Base-by-base conservation (phyloP, 306 rosid species). In the Vigna hirtella region DNA sequence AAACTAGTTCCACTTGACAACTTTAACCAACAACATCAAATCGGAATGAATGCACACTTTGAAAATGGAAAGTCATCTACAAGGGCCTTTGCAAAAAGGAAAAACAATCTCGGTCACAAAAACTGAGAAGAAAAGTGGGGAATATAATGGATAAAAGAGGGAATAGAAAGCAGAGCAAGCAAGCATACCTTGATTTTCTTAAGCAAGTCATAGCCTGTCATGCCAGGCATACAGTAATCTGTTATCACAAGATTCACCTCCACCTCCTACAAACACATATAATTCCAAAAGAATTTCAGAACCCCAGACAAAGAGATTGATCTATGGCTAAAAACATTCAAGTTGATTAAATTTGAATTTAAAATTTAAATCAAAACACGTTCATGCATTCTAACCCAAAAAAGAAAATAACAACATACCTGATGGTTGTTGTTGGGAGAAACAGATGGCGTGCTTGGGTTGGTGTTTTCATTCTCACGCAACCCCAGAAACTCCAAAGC, bases 161-260 rank as follows among this genome's bases (percentile, higher is more conserved):
- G 77, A 82, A 71, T 30, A 58, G 66, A 73, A 86, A 57, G 20
- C 67, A 71, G 49, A 78, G 63, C 73, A 61, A 78, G 56, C 74
- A 61, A 14, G 51, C 74, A 49, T 80, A 94, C 98, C 93, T 94
- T 94, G 84, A 94, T 92, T 86, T 88, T 94, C 85, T 86, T 94
- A 65, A 94, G 94, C 81, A 94, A 84, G 85, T 94, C 98, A 88
- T 89, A 94, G 85, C 98, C 97, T 74, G 97, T 94, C 98, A 94
- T 94, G 66, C 93, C 98, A 72, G 98, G 98, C 98, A 94, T 94
- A 77, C 98, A 92, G 85, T 94, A 94, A 64, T 94, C 97, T 32
- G 97, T 94, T 48, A 94, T 94, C 18, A 94, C 86, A 83, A 94
- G 97, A 82, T 94, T 94, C 87, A 91, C 98, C 74, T 86, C 93